Evolutionary conservation across 2,329 filamentous ascomycete species (phyloP).

Genomic region (Penicillium sp.): DNA sequence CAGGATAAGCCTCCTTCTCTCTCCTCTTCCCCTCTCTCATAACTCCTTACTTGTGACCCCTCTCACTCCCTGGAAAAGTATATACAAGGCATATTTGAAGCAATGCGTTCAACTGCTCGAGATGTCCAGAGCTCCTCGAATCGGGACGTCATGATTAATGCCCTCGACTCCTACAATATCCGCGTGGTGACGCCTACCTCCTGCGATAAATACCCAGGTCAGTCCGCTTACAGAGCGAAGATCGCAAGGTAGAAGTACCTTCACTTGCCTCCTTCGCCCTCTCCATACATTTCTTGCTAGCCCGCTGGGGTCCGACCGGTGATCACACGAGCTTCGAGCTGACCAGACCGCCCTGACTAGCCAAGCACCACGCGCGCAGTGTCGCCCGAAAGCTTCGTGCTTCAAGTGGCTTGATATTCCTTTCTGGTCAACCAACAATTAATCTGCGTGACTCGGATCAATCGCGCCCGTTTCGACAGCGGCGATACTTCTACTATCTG

Average conservation of each 20-base stretch:
- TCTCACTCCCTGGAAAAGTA: slow-evolving; percentile 2
- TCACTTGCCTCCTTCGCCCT: slow-evolving; percentile 2
- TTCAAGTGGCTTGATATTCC: slow-evolving; percentile 53
- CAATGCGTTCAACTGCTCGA: slow-evolving; percentile 15
- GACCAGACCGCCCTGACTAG: slow-evolving; percentile 28
- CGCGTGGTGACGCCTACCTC: slow-evolving; percentile 29
- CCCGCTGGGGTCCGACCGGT: slow-evolving; percentile 2
- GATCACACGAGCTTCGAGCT: slow-evolving; percentile 9
- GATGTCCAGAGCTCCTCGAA: slow-evolving; percentile 4
- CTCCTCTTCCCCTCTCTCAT: slow-evolving; percentile 12
- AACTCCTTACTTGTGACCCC: slow-evolving; percentile 20
- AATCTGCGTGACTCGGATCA: slow-evolving; percentile 59
- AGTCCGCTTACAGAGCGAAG: slow-evolving; percentile 9
- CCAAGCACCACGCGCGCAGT: slow-evolving; percentile 49
- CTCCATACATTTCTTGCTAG: neutral
- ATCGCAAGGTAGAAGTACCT: slow-evolving; percentile 3
- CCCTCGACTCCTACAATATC: slow-evolving; percentile 32
- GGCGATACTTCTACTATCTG: slow-evolving; percentile 61
- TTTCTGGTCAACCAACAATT: slow-evolving; percentile 50
- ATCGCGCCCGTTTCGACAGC: slow-evolving; percentile 54
- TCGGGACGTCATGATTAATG: slow-evolving; percentile 22
- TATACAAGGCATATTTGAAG: neutral
- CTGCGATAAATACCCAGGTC: slow-evolving; percentile 44
- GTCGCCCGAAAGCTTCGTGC: slow-evolving; percentile 44
- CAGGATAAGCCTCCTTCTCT: slow-evolving; percentile 14